These are phyloP conservation scores for Raddia guianensis DNA, from an alignment of 176 grass and related monocot species.

Conservation along the genomic window DNA sequence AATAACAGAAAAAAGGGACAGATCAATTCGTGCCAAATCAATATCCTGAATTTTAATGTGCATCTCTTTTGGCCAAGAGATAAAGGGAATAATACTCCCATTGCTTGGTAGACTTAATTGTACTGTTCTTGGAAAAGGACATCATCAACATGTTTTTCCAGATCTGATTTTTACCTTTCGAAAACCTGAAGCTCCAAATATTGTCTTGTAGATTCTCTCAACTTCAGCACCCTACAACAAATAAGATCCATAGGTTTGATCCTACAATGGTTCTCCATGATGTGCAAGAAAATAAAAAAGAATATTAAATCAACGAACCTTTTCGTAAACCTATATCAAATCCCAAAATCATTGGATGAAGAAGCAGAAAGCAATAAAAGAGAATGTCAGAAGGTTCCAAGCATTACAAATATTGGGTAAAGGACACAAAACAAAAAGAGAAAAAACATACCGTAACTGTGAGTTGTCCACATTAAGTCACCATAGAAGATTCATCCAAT, in stretches of 20 bases:
- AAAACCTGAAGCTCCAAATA: constrained; percentile 91
- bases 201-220: constrained; percentile 99
- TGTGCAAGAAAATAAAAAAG: constrained; percentile 31
- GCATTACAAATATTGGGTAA: constrained; percentile 29
- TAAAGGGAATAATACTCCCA: not conserved
- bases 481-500: constrained; percentile 39
- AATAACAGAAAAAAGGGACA: constrained; percentile 19
- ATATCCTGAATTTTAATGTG: not conserved
- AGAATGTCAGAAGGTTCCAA: constrained; percentile 36
- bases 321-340: constrained; percentile 89
- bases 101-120: not conserved
- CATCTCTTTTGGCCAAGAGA: not conserved
- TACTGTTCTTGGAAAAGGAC: not conserved
- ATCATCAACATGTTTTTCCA: constrained; percentile 6
- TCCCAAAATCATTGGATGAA: constrained; percentile 38
- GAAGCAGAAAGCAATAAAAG: constrained; percentile 31
- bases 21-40: constrained; percentile 1
- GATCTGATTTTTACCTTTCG: constrained; percentile 63
- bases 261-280: constrained; percentile 18
- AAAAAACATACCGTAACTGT: constrained; percentile 73
- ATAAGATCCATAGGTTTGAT: constrained; percentile 37
- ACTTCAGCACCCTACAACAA: constrained; percentile 94
- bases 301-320: constrained; percentile 51
- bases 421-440: constrained; percentile 1
- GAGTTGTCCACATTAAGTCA: constrained; percentile 26